Percentiles rank a stretch among this genome's conserved stretches.
Evolutionary conservation across 2,329 filamentous ascomycete genomes (phyloP).

Genomic region (Aspergillus persii): DNA sequence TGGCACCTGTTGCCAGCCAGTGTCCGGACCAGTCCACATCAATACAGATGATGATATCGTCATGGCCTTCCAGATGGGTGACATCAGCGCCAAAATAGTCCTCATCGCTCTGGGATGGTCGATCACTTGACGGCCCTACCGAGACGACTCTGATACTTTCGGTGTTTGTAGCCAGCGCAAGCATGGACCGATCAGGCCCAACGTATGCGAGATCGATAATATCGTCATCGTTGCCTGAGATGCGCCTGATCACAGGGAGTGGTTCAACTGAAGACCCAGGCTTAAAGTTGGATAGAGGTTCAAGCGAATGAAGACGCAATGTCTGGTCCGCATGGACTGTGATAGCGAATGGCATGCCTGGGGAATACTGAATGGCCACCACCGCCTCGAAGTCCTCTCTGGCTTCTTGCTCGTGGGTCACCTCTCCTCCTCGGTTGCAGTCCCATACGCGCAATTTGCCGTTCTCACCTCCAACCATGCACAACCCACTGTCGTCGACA

Average conservation of each 20-base stretch:
- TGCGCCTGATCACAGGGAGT: slow-evolving; percentile 66
- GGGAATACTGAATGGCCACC: slow-evolving; percentile 66
- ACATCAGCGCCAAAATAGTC: slow-evolving; percentile 86
- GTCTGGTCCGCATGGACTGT: slow-evolving; percentile 89
- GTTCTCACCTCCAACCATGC: slow-evolving; percentile 82
- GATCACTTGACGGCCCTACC: slow-evolving; percentile 44
- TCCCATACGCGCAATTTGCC: slow-evolving; percentile 84
- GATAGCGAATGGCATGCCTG: slow-evolving; percentile 67
- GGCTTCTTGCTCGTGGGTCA: slow-evolving; percentile 69
- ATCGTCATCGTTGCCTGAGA: slow-evolving; percentile 96
- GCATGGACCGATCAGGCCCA: slow-evolving; percentile 71
- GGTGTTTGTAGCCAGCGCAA: slow-evolving; percentile 91
- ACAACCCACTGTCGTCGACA: slow-evolving; percentile 65
- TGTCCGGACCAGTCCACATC: slow-evolving; percentile 96
- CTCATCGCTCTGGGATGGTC: slow-evolving; percentile 37
- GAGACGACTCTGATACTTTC: slow-evolving; percentile 90
- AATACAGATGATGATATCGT: slow-evolving; percentile 92
- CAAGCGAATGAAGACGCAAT: slow-evolving; percentile 67
- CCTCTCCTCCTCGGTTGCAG: slow-evolving; percentile 70
- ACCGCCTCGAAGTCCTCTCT: slow-evolving; percentile 65
- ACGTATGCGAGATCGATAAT: slow-evolving; percentile 93
- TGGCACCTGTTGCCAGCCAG: slow-evolving; percentile 94
- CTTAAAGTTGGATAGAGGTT: slow-evolving; percentile 35
- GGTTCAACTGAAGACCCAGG: slow-evolving; percentile 52
- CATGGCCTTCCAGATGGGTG: slow-evolving; percentile 80